Evolutionary conservation across 2,329 filamentous ascomycete species (phyloP), one percentile per base, ranked within the genome.

Genomic region (Trichoderma citrinoviride): DNA sequence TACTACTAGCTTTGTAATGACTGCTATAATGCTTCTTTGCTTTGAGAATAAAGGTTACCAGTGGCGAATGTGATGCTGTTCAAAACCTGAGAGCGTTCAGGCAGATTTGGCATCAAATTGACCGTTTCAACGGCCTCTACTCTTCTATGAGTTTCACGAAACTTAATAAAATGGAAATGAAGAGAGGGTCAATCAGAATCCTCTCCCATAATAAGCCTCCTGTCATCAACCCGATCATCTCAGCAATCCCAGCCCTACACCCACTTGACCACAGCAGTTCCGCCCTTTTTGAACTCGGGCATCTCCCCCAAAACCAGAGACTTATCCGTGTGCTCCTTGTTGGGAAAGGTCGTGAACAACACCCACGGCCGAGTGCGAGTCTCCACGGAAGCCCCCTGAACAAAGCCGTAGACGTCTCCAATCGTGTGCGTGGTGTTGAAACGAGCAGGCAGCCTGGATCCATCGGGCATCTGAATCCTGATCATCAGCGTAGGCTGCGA

Each of bases 371-470:
- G 83, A 44, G 77, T 73, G 33, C 79, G 78, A 56, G 85, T 83
- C 7, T 82, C 82, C 0, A 87, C 75, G 27, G 85, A 88, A 0
- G 90, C 84, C n/a, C 83, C 81, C 65, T 85, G 80, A 66, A 94
- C 86, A 71, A 94, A 94, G 8, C 82, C 80, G 75, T 95, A 94
- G 8, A 96, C 83, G 69, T 94, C 89, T 17, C 87, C 89, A 53
- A 96, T 79, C 0, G 91, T 95, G 70, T 92, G 88, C 0, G 85
- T 88, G 0, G 89, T 88, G 79, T 95, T 95, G 79, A 96, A 96
- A 8, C 91, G 86, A 27, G 89, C 90, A n/a, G 88, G 87, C 25
- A 95, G 79, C 49, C 91, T 84, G 1, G 89, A 90, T 44, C 91
- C 92, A 69, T 94, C 88, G 1, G 89, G 90, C 64, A 95, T 83